Evolutionary conservation across 441 rosid species (phyloP).

Genomic region (Melastoma candidum): DNA sequence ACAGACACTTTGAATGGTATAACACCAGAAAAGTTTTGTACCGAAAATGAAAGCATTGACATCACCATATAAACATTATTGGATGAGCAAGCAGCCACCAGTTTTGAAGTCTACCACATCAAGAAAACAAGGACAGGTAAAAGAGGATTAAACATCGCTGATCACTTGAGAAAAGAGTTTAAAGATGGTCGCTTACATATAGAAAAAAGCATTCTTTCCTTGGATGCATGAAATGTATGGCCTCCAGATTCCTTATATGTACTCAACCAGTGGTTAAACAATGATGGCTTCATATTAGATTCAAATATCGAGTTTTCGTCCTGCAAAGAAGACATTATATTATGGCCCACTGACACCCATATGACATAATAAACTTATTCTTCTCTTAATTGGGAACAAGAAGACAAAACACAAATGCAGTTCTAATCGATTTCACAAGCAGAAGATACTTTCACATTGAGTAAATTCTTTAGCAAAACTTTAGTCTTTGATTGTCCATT

Average conservation of each 20-base stretch:
- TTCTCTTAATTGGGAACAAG: background rate
- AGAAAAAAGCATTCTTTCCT: slow-evolving; percentile 60
- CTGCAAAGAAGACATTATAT: slow-evolving; percentile 22
- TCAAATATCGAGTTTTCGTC: slow-evolving; percentile 20
- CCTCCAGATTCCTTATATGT: slow-evolving; percentile 48
- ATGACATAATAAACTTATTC: background rate
- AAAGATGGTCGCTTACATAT: slow-evolving; percentile 49
- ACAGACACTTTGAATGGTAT: too few relatives aligned
- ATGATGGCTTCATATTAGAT: slow-evolving; percentile 54
- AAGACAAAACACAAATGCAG: background rate
- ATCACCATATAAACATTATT: too few relatives aligned
- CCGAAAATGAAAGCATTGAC: too few relatives aligned
- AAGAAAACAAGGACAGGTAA: too few relatives aligned
- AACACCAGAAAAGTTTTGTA: too few relatives aligned
- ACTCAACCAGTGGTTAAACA: slow-evolving; percentile 76
- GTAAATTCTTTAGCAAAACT: too few relatives aligned
- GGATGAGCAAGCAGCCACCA: too few relatives aligned
- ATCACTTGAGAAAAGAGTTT: background rate
- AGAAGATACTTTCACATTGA: background rate
- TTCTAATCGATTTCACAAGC: background rate
- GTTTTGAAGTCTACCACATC: too few relatives aligned
- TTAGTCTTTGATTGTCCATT: too few relatives aligned
- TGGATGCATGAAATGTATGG: slow-evolving; percentile 56
- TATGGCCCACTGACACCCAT: background rate
- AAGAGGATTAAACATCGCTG: too few relatives aligned